Evolutionary conservation across 2,329 filamentous ascomycete genomes (phyloP), one percentile per base, ranked within the genome.

Genomic region (Dissoconium aciculare): DNA sequence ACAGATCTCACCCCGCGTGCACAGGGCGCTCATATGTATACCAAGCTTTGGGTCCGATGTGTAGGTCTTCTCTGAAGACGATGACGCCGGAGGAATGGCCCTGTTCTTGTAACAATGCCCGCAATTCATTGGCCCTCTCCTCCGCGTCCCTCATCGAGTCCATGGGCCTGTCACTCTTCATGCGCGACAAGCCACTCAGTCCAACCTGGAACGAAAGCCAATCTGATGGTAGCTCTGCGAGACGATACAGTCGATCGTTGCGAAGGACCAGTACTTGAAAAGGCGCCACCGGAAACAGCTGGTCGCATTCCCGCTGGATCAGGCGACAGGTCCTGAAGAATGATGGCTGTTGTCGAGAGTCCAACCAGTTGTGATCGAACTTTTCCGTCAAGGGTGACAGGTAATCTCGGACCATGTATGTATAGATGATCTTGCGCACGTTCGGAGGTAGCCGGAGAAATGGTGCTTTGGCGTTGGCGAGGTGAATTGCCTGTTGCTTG

Each of bases 401-500:
- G 19, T 23, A n/a, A n/a, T 8, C 19, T 8, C 19, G 19, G 8
- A 23, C 19, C 8, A n/a, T n/a, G 19, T n/a, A 23, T n/a, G 19
- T 23, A n/a, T 23, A 23, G 19, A 23, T 23, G 19, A 23, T 8
- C 8, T 8, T 23, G 4, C 41, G 28, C 8, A 44, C 19, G 15
- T 44, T 39, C 1, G 27, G 32, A 4, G 41, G 39, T 1, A 44
- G 19, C 8, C 28, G 34, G 27, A 42, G 35, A 8, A 44, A 27
- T 4, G 16, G 12, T 13, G 41, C 42, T 23, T 32, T 27, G 11
- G 39, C 30, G 13, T 44, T 44, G 26, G 42, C 39, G 2, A 44
- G 27, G 3, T 34, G 17, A 2, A 44, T 6, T 13, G 42, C 40
- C n/a, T 33, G 41, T 21, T 38, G 8, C 19, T 23, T 23, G n/a